phyloP scores from a whole-genome alignment of 2,329 filamentous ascomycete genomes.

The Mycogone perniciosa region DNA sequence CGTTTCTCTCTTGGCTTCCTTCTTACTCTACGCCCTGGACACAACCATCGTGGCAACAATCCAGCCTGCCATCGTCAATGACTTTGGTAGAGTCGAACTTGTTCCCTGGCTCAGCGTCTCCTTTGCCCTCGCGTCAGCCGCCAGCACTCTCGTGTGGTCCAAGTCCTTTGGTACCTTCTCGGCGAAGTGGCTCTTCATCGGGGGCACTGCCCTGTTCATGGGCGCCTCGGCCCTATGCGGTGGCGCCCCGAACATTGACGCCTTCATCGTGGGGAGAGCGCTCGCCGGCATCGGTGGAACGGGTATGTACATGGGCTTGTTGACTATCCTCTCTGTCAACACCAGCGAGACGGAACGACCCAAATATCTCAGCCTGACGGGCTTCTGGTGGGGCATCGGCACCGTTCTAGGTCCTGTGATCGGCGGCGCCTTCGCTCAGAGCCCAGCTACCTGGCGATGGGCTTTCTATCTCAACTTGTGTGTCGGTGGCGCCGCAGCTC shows the following conservation, averaged over 20 bases:
- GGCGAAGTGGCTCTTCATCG: neutral
- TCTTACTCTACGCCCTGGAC: slow-evolving; percentile 33
- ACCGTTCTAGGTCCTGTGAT: slow-evolving; percentile 40
- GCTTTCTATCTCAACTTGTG: slow-evolving; percentile 50
- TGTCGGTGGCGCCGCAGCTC: slow-evolving; percentile 29
- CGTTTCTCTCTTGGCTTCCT: slow-evolving; percentile 14
- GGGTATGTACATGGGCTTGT: slow-evolving; percentile 8
- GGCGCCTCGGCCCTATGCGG: neutral
- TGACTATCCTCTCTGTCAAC: slow-evolving; percentile 3
- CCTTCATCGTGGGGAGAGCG: neutral
- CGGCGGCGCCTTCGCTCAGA: slow-evolving; percentile 1
- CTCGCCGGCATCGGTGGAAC: slow-evolving; percentile 1
- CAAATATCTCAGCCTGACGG: slow-evolving; percentile 18
- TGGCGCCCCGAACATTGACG: neutral
- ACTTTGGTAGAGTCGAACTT: slow-evolving; percentile 26
- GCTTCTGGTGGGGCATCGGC: slow-evolving; percentile 37
- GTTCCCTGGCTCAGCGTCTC: neutral
- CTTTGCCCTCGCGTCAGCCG: neutral
- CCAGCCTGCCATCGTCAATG: slow-evolving; percentile 32
- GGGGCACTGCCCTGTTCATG: neutral
- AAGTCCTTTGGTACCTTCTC: neutral
- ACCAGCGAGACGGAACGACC: slow-evolving; percentile 1
- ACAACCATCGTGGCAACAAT: slow-evolving; percentile 42
- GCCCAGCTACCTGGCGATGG: slow-evolving; percentile 4
- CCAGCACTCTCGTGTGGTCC: neutral